A percentile compares a stretch with the other conserved stretches of the same genome.
These are phyloP conservation scores for Rhizopus delemar DNA, from an alignment of 371 early-diverging fungal genomes.

Conservation along the genomic window DNA sequence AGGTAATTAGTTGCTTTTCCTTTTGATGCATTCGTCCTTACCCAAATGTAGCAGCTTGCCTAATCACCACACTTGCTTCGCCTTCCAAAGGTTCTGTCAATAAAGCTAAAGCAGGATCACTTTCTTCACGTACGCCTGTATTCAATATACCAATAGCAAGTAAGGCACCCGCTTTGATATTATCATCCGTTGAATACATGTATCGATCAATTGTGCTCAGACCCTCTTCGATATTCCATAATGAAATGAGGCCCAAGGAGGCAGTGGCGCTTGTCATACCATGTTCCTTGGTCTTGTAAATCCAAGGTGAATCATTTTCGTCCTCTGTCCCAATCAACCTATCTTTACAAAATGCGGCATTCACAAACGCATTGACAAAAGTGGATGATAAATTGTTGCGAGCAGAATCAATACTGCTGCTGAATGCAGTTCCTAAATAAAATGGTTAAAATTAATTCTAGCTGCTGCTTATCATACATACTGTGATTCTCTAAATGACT, in stretches of 20 bases:
- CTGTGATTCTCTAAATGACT: slow-evolving; percentile 88
- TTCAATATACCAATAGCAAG: slow-evolving; percentile 93
- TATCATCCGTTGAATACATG: slow-evolving; percentile 83
- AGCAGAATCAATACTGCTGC: slow-evolving; percentile 85
- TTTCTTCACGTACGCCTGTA: slow-evolving; percentile 86
- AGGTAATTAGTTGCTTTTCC: not conserved
- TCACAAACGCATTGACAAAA: slow-evolving; percentile 98
- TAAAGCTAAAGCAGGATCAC: slow-evolving; percentile 92
- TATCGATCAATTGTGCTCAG: slow-evolving; percentile 92
- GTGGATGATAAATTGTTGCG: slow-evolving; percentile 94
- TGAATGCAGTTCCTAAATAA: slow-evolving; percentile 54
- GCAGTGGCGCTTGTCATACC: slow-evolving; percentile 95
- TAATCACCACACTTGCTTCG: slow-evolving; percentile 39
- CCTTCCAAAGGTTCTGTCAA: slow-evolving; percentile 82
- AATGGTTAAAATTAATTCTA: not conserved
- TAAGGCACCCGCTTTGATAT: slow-evolving; percentile 94
- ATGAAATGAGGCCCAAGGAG: slow-evolving; percentile 85
- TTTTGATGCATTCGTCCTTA: slow-evolving; percentile 10
- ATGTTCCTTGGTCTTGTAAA: slow-evolving; percentile 96
- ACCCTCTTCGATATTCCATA: slow-evolving; percentile 95
- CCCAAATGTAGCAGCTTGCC: slow-evolving; percentile 73
- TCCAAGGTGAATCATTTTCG: slow-evolving; percentile 74
- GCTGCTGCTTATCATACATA: slow-evolving; percentile 7
- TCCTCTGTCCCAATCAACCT: slow-evolving; percentile 83
- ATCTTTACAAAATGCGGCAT: slow-evolving; percentile 94